phyloP scores from a whole-genome alignment of 2,329 filamentous ascomycete species.

The Diaporthe sp. region DNA sequence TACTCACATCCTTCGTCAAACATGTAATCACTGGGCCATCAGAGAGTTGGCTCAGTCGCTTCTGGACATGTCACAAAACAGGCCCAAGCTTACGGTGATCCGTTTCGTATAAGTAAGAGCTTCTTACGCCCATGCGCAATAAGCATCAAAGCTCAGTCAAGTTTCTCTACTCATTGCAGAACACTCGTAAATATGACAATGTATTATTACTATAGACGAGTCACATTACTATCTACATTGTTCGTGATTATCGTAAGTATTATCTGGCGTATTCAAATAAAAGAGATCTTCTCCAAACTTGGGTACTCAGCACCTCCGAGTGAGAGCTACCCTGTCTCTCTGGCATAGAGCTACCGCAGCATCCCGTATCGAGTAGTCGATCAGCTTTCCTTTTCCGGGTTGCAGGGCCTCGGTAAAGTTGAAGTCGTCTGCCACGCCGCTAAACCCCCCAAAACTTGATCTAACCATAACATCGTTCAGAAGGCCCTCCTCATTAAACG shows the following conservation, averaged over 20 bases:
- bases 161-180: no score
- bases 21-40: no score
- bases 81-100: no score
- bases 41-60: not conserved
- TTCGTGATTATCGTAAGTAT: not conserved
- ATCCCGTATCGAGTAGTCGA: conserved; percentile 47
- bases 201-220: not conserved
- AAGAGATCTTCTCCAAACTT: not conserved
- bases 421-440: conserved; percentile 40
- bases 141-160: no score
- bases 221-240: not conserved
- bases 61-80: no score
- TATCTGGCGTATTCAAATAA: not conserved
- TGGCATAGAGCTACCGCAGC: conserved; percentile 40
- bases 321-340: not conserved
- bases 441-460: conserved; percentile 45
- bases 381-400: conserved; percentile 46
- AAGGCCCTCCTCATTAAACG: conserved; percentile 45
- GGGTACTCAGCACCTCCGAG: not conserved
- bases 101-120: no score
- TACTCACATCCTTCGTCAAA: not conserved
- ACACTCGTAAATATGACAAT: no score
- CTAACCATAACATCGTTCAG: conserved; percentile 46
- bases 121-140: no score
- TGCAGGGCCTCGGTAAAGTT: conserved; percentile 44